A percentile compares a stretch with the other conserved stretches of the same genome.
Conservation (phyloP, 2,329 filamentous ascomycete species). For the Alternaria brassicicola region DNA sequence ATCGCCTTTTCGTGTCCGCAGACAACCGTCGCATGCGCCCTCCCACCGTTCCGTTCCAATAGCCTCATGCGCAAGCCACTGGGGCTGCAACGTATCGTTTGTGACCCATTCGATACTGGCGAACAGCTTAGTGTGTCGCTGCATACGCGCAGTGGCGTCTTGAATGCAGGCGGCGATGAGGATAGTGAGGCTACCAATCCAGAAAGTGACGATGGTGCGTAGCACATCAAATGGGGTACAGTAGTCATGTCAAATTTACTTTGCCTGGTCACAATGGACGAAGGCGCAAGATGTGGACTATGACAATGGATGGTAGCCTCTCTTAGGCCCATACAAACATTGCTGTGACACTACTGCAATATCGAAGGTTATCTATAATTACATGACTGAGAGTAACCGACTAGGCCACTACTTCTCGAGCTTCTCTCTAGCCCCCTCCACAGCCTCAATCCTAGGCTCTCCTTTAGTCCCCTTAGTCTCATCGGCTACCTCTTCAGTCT, state of each 20-base stretch:
- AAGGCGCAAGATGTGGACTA: too few species aligned
- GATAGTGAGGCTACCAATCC: slow-evolving; percentile 26
- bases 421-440: too few species aligned
- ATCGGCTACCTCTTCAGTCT: too few species aligned
- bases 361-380: too few species aligned
- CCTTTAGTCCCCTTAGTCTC: too few species aligned
- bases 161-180: neutral
- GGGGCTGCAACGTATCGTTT: slow-evolving; percentile 26
- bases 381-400: too few species aligned
- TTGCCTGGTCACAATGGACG: too few species aligned
- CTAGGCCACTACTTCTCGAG: too few species aligned
- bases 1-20: slow-evolving; percentile 3
- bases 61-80: slow-evolving; percentile 31
- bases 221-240: slow-evolving; percentile 33
- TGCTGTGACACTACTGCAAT: too few species aligned
- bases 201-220: slow-evolving; percentile 22
- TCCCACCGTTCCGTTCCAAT: slow-evolving; percentile 15
- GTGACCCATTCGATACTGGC: slow-evolving; percentile 19
- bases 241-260: slow-evolving; percentile 26
- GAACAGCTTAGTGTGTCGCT: slow-evolving; percentile 3
- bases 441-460: too few species aligned
- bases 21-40: slow-evolving; percentile 5
- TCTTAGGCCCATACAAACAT: too few species aligned
- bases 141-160: neutral
- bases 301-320: too few species aligned